These are phyloP conservation scores for Inonotus hispidus DNA, from an alignment of 1,284 basidiomycete species.

Conservation along the genomic window DNA sequence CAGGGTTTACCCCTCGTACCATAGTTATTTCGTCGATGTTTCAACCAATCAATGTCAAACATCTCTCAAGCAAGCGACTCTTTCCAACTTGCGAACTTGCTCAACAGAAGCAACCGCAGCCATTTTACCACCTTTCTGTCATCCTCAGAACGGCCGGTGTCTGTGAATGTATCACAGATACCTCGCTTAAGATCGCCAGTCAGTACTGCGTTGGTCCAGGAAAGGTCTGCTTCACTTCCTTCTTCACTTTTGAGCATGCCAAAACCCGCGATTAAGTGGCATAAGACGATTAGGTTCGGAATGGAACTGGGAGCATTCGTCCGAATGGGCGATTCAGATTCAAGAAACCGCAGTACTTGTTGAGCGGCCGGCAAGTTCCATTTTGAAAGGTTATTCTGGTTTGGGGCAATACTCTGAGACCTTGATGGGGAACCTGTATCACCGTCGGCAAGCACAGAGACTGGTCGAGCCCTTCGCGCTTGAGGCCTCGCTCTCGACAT, in stretches of 20 bases:
- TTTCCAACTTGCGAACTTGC: conserved; percentile 1
- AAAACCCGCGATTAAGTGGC: conserved; percentile 43
- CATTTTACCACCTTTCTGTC: conserved; percentile 1
- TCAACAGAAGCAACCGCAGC: conserved; percentile 10
- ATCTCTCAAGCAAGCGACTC: neutral
- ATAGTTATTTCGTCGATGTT: neutral
- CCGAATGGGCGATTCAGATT: neutral
- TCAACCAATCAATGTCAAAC: neutral
- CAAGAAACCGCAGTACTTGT: conserved; percentile 2
- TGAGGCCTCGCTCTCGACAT: conserved; percentile 4
- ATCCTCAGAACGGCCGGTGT: neutral
- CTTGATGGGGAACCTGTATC: neutral
- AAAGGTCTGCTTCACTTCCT: conserved; percentile 33
- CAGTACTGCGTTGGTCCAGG: conserved; percentile 39
- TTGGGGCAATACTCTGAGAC: neutral
- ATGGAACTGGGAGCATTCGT: neutral
- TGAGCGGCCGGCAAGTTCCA: conserved; percentile 7
- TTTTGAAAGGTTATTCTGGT: neutral
- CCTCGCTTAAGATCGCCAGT: conserved; percentile 31
- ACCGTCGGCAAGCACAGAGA: neutral
- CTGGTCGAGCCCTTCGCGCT: conserved; percentile 8
- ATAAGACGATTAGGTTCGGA: conserved; percentile 34
- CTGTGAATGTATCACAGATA: conserved; percentile 30
- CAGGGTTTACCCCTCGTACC: neutral
- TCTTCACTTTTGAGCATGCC: conserved; percentile 35